Base-by-base conservation (phyloP, 73 alveolate species). In the Paramecium caudatum region DNA sequence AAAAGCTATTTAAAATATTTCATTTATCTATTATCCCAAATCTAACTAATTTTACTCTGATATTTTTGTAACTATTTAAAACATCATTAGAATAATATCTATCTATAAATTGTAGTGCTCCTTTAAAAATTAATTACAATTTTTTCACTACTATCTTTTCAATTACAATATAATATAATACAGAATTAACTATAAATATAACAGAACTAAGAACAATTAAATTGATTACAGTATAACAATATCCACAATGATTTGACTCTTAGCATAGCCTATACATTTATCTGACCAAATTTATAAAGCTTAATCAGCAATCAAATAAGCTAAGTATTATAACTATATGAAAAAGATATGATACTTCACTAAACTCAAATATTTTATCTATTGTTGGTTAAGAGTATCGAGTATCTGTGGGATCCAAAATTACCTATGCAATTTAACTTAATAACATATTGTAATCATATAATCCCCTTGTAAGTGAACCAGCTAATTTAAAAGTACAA, bases 81-180 rank as follows among this genome's bases (percentile, higher is more conserved):
- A 55, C 80, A 9, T 55, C 80, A 55, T 55, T 55, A 27, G 80
- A 55, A 8, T 55, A 55, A 55, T 55, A 55, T 55, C 80, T 55
- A 55, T 55, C 46, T 27, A 55, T 55, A 23, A 27, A 55, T 55
- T 55, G 23, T 55, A 55, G 16, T 55, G 80, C 37, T 5, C 30
- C 23, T 55, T 55, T 55, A 4, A 27, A 55, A 55, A 27, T 55
- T 55, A 1, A 0, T 55, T 55, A 27, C 30, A 55, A 23, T 55
- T 55, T 55, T 25, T 55, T 55, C 10, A 55, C 80, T 55, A 55
- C 23, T 16, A 55, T 55, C 23, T 27, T 16, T 55, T 55, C 80
- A 55, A 55, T 55, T 27, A 55, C 23, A 2, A 55, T 3, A 1
- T 19, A 37, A 55, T 55, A 55, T 12, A 21, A 55, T 10, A 9